Evolutionary conservation across 495 filamentous ascomycete genomes (phyloP).

Genomic region (Aspergillus mulundensis): DNA sequence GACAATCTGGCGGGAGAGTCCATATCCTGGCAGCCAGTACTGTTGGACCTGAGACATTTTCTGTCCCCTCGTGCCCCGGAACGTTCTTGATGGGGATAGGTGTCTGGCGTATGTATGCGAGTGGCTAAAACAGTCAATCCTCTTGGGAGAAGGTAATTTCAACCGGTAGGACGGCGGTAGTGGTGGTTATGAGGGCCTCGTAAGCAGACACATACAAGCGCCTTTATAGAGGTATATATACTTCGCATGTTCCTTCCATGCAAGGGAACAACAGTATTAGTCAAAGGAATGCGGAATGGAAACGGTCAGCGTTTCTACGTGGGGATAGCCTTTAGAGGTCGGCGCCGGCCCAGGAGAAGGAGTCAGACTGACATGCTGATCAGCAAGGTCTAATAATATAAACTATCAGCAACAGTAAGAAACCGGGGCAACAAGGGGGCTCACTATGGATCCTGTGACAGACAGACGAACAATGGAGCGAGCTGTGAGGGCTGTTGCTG

Average conservation of each 20-base stretch:
- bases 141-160: not conserved
- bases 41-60: conserved; percentile 39
- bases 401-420: conserved; percentile 5
- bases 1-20: conserved; percentile 51
- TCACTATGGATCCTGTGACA: conserved; percentile 10
- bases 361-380: conserved; percentile 8
- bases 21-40: conserved; percentile 53
- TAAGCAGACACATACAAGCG: conserved; percentile 13
- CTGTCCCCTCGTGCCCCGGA: not conserved
- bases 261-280: conserved; percentile 15
- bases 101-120: not conserved
- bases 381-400: not conserved
- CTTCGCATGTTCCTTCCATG: conserved; percentile 9
- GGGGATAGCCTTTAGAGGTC: conserved; percentile 13
- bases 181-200: conserved; percentile 5
- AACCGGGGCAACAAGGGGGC: conserved; percentile 8
- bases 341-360: conserved; percentile 2
- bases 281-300: conserved; percentile 11
- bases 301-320: conserved; percentile 12
- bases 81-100: not conserved
- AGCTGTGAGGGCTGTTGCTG: conserved; percentile 6
- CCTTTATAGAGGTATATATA: conserved; percentile 19
- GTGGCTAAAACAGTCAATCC: not conserved
- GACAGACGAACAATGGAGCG: conserved; percentile 1
- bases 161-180: not conserved